Evolutionary conservation across 164 flowering plant genomes (phyloP).

Genomic region (Tetrastigma voinierianum): DNA sequence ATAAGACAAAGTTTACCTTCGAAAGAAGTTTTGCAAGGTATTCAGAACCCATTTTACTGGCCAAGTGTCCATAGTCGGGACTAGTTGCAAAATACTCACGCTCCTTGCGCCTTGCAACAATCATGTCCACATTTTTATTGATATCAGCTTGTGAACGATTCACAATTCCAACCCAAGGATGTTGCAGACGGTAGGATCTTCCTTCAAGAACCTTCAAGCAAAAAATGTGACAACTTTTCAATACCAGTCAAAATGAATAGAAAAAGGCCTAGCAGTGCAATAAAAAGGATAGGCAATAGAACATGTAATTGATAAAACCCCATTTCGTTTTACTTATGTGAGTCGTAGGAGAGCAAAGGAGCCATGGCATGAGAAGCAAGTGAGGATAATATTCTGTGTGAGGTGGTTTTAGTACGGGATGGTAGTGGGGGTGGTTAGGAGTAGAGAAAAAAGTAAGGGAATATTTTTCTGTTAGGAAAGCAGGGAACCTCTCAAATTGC

Average conservation of each 20-base stretch:
- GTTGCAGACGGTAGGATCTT: slow-evolving; percentile 57
- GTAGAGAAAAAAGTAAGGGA: too few species aligned
- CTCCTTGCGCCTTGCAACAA: slow-evolving; percentile 62
- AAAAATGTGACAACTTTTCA: not conserved
- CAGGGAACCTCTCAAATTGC: too few species aligned
- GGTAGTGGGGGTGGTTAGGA: too few species aligned
- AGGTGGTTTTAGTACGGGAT: too few species aligned
- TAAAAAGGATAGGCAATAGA: too few species aligned
- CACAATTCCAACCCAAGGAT: slow-evolving; percentile 73
- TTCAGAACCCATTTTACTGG: slow-evolving; percentile 67
- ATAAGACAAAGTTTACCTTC: slow-evolving; percentile 27
- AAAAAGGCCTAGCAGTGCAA: too few species aligned
- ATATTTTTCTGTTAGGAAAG: too few species aligned
- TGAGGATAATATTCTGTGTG: too few species aligned
- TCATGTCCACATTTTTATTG: slow-evolving; percentile 61
- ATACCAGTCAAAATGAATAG: not conserved
- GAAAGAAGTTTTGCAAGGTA: slow-evolving; percentile 71
- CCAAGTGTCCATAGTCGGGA: slow-evolving; percentile 66
- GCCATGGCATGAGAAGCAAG: too few species aligned
- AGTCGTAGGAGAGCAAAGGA: too few species aligned
- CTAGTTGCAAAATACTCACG: slow-evolving; percentile 66
- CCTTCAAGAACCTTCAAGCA: slow-evolving; percentile 58
- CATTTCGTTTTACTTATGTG: too few species aligned
- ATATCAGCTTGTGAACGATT: slow-evolving; percentile 80
- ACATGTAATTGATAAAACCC: too few species aligned